Evolutionary conservation across 2,329 filamentous ascomycete species (phyloP), one percentile per base, ranked within the genome.

Genomic region (Cordyceps fumosorosea): DNA sequence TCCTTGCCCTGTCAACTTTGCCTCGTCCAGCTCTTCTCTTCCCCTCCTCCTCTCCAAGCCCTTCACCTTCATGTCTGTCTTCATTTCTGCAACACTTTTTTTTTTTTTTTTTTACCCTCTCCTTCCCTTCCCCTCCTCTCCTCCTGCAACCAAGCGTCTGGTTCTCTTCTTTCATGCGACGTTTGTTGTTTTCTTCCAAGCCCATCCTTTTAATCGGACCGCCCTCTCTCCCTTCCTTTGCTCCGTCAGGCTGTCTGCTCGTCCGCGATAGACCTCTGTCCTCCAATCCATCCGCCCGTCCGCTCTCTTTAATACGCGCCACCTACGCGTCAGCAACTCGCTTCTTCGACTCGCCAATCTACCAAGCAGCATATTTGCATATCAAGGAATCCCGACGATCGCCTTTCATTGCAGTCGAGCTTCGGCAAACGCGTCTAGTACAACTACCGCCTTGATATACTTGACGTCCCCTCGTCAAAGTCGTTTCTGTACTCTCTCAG

Each of bases 261-360:
- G 57, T 60, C 44, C 44, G 57, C 37, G 57, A 44, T 60, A 32
- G 57, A 60, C 47, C 47, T 14, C 34, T 44, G 22, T 51, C 22
- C 42, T 11, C n/a, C 20, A 20, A 45, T 10, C 3, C n/a, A 37
- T 40, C 44, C 24, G 34, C 26, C 44, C 5, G 55, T 24, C 48
- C 48, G 40, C 18, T 34, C 57, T 60, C 57, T 60, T 53, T 44
- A 34, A 60, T 45, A 60, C 57, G 57, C 57, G 37, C 52, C 57
- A 16, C 20, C 56, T 18, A 37, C 57, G 57, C 57, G 48, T 37
- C 48, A 53, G 6, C 24, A 29, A 40, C 18, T 53, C 37, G 48
- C 48, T 45, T 44, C 48, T 45, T 44, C 57, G n/a, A 45, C 47
- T 22, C n/a, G 24, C 45, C 48, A 42, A 34, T 22, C 16, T 45